Evolutionary conservation across 495 filamentous ascomycete genomes (phyloP), one percentile per base, ranked within the genome.

Genomic region (Hypoxylon perforatum): DNA sequence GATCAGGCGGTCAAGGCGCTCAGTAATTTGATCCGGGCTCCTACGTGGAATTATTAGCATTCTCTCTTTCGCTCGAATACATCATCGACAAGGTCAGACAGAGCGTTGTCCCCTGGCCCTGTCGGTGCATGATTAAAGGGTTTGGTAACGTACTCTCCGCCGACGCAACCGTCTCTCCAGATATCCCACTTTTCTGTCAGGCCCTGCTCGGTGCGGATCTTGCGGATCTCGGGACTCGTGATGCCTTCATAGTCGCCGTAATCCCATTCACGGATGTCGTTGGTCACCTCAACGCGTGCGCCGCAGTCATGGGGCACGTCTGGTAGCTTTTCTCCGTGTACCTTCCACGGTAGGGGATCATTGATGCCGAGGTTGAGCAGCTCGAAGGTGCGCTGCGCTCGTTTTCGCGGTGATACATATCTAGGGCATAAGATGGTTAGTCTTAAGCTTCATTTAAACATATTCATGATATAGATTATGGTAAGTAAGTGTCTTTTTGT

Each of bases 171-270:
- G 71, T 95, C 91, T 4, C 79, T 81, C 92, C 92, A 96, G 63
- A 96, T 95, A 80, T 94, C 88, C 87, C 91, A 96, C 28, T 72
- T 57, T 2, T 77, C 70, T 52, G 86, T 80, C 25, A 92, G 75
- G 2, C 87, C 84, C 63, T 89, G 74, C 65, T 83, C 75, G 73
- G 81, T 85, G 30, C 92, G 81, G 54, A 82, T 58, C 52, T 85
- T 79, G 21, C 83, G 72, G 70, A 98, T 97, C 70, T 91, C 77
- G 14, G 84, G 75, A 55, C 85, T 90, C 6, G 91, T 96, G 75
- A 96, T 86, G 1, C 95, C 95, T 75, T 99, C 95, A 73, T 98
- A 99, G 64, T 91, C 87, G 10, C 95, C 95, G 69, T 99, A 99
- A 77, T 96, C 92, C 94, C 94, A 99, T 74, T 99, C 94, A 11